These are phyloP conservation scores for Penicillium macrosclerotiorum DNA, from an alignment of 495 filamentous ascomycete genomes.

Conservation along the genomic window DNA sequence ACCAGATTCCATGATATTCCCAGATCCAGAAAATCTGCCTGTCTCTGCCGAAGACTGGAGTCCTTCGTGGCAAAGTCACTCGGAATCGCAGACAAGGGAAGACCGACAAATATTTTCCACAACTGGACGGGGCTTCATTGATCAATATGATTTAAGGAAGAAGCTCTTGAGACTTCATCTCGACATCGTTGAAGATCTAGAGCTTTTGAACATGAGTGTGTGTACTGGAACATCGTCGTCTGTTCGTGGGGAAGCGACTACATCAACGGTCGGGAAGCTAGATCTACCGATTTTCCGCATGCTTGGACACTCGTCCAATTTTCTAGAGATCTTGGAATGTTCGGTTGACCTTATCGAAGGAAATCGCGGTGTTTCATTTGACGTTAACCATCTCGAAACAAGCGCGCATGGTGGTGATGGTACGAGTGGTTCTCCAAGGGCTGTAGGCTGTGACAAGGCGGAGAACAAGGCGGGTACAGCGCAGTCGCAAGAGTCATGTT, in stretches of 20 bases:
- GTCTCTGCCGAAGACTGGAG: no score
- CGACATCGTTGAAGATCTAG: slow-evolving; percentile 20
- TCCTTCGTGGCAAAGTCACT: not conserved
- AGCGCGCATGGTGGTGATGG: not conserved
- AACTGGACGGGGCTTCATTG: not conserved
- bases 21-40: no score
- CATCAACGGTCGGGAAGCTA: slow-evolving; percentile 1
- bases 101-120: not conserved
- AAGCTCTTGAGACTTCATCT: slow-evolving; percentile 13
- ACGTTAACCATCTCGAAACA: not conserved
- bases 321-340: slow-evolving; percentile 15
- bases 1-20: no score
- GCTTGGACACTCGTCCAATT: slow-evolving; percentile 16
- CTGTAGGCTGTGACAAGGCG: no score
- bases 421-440: no score
- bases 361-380: no score
- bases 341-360: not conserved
- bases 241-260: not conserved
- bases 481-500: slow-evolving; percentile 17
- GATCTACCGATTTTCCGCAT: slow-evolving; percentile 21
- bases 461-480: no score
- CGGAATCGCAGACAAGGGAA: not conserved
- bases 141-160: not conserved
- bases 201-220: slow-evolving; percentile 6
- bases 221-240: not conserved